Evolutionary conservation across 176 grass and related monocot species (phyloP).

Genomic region (Pharus latifolius): DNA sequence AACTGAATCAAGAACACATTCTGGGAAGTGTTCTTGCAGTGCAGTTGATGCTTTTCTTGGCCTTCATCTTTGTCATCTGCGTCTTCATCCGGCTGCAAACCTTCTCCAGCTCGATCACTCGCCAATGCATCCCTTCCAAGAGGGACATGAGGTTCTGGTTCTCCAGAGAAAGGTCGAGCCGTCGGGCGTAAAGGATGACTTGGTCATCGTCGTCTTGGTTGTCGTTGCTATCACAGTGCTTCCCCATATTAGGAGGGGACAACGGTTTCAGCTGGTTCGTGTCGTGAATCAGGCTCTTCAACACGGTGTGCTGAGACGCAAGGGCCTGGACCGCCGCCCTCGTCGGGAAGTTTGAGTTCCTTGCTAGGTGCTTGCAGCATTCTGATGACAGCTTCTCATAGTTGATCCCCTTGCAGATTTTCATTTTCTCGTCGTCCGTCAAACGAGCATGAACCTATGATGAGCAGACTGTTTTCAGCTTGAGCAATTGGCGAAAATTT

Average conservation of each 20-base stretch:
- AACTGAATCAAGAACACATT: constrained; percentile 78
- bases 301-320: constrained; percentile 70
- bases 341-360: constrained; percentile 65
- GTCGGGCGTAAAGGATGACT: constrained; percentile 70
- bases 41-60: constrained; percentile 1
- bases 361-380: constrained; percentile 77
- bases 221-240: neutral
- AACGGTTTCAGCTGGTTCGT: constrained; percentile 25
- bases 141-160: constrained; percentile 81
- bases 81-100: constrained; percentile 74
- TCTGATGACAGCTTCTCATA: constrained; percentile 95
- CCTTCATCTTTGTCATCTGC: constrained; percentile 85
- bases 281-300: constrained; percentile 62
- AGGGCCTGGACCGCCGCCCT: constrained; percentile 77
- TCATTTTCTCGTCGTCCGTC: constrained; percentile 83
- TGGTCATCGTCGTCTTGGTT: constrained; percentile 10
- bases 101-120: constrained; percentile 83
- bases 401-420: constrained; percentile 66
- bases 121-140: constrained; percentile 81
- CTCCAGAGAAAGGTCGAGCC: constrained; percentile 58
- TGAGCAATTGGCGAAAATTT: neutral
- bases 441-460: constrained; percentile 56
- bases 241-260: neutral
- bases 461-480: neutral
- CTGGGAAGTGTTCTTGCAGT: constrained; percentile 62